Evolutionary conservation across 192 early-diverging fungal genomes (phyloP).

Genomic region (Coemansia sp.): DNA sequence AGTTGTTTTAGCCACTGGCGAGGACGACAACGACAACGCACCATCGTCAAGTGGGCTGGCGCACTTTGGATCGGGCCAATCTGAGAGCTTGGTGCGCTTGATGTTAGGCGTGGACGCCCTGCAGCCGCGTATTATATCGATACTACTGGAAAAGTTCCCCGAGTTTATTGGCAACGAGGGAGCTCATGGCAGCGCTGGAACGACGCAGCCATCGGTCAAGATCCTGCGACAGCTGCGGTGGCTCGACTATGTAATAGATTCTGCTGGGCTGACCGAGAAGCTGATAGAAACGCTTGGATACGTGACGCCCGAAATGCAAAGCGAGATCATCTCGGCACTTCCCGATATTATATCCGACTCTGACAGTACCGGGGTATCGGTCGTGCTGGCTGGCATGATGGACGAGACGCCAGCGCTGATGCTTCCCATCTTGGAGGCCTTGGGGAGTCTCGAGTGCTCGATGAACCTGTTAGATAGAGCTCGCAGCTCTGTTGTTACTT

Average conservation of each 20-base stretch:
- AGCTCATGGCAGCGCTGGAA: constrained; percentile 14
- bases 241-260: constrained; percentile 73
- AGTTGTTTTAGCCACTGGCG: not conserved
- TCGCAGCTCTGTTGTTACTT: constrained; percentile 62
- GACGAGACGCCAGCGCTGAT: constrained; percentile 60
- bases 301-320: constrained; percentile 66
- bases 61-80: not conserved
- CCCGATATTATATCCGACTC: constrained; percentile 78
- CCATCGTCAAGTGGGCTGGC: not conserved
- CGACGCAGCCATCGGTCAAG: constrained; percentile 59
- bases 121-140: constrained; percentile 59
- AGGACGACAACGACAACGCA: not conserved
- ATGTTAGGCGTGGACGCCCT: constrained; percentile 64
- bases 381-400: constrained; percentile 65
- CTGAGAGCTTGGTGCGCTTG: constrained; percentile 64
- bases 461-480: constrained; percentile 44
- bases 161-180: constrained; percentile 61
- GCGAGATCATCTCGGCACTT: constrained; percentile 72
- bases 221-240: constrained; percentile 76
- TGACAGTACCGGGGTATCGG: constrained; percentile 66
- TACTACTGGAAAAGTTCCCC: constrained; percentile 64
- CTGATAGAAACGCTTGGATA: constrained; percentile 70
- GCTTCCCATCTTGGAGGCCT: constrained; percentile 71
- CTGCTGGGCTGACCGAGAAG: constrained; percentile 61
- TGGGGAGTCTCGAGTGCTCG: constrained; percentile 65